Conservation (phyloP, 352 stramenopile genomes). For the Globisporangium abappressorium region DNA sequence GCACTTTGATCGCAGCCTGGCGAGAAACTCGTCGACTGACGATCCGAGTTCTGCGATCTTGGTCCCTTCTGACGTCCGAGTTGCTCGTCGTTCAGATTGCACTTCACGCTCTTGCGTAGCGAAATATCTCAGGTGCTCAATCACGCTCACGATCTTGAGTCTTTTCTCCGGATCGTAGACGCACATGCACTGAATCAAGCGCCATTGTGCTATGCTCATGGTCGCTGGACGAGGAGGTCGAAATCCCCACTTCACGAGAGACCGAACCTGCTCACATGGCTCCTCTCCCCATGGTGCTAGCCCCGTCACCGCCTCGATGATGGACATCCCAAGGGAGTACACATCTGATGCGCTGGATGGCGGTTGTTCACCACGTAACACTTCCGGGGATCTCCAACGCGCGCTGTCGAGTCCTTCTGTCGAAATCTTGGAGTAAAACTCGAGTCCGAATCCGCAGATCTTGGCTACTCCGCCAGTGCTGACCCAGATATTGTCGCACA, state of each 20-base stretch:
- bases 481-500: conserved; percentile 11
- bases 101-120: background rate
- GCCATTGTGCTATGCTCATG: conserved; percentile 7
- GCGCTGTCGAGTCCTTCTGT: background rate
- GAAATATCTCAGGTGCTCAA: conserved; percentile 9
- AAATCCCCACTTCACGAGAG: conserved; percentile 12
- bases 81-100: background rate
- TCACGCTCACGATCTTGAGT: conserved; percentile 3
- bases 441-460: conserved; percentile 5
- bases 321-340: conserved; percentile 11
- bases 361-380: conserved; percentile 5
- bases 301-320: conserved; percentile 9
- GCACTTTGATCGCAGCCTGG: conserved; percentile 11
- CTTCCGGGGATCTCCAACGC: conserved; percentile 6
- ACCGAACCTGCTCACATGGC: background rate
- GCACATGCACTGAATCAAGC: conserved; percentile 12
- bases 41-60: background rate
- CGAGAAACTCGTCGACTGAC: conserved; percentile 9
- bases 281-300: conserved; percentile 3
- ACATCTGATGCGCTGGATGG: conserved; percentile 2
- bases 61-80: background rate
- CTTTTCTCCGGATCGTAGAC: conserved; percentile 6
- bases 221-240: background rate
- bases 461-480: conserved; percentile 1
- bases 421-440: background rate